Conservation (phyloP, 768 basidiomycete genomes). For the Pleurotus sapidus region DNA sequence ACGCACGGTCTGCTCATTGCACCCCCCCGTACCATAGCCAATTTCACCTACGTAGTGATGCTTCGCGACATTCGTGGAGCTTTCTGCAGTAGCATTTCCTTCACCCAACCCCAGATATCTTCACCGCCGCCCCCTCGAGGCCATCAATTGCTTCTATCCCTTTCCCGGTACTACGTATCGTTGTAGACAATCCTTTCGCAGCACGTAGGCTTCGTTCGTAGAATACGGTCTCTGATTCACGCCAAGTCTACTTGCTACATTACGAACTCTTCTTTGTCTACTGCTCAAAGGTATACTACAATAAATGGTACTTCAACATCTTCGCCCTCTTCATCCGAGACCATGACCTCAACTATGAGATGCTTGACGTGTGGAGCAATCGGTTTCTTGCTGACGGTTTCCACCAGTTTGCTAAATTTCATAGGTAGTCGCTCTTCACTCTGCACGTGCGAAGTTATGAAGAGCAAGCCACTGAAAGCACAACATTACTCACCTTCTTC, state of each 20-base stretch:
- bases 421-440: slow-evolving; percentile 84
- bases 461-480: background rate
- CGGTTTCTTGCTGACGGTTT: slow-evolving; percentile 92
- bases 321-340: slow-evolving; percentile 86
- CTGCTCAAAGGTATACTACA: slow-evolving; percentile 1
- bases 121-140: slow-evolving; percentile 13
- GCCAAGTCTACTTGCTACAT: slow-evolving; percentile 10
- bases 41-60: slow-evolving; percentile 18
- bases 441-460: slow-evolving; percentile 32
- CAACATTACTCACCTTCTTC: slow-evolving; percentile 70
- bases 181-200: too few relatives aligned
- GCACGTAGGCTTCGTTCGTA: too few relatives aligned
- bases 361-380: slow-evolving; percentile 81
- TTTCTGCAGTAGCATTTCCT: background rate
- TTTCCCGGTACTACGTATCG: too few relatives aligned
- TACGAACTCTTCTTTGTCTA: slow-evolving; percentile 14
- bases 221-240: too few relatives aligned
- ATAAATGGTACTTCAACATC: slow-evolving; percentile 77
- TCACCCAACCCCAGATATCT: slow-evolving; percentile 10
- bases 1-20: background rate
- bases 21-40: slow-evolving; percentile 12
- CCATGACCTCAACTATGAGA: slow-evolving; percentile 93
- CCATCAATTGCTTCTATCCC: slow-evolving; percentile 8
- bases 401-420: slow-evolving; percentile 90
- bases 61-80: slow-evolving; percentile 13